These are phyloP conservation scores for Claviceps pazoutovae DNA, from an alignment of 2,329 filamentous ascomycete genomes.

Conservation along the genomic window DNA sequence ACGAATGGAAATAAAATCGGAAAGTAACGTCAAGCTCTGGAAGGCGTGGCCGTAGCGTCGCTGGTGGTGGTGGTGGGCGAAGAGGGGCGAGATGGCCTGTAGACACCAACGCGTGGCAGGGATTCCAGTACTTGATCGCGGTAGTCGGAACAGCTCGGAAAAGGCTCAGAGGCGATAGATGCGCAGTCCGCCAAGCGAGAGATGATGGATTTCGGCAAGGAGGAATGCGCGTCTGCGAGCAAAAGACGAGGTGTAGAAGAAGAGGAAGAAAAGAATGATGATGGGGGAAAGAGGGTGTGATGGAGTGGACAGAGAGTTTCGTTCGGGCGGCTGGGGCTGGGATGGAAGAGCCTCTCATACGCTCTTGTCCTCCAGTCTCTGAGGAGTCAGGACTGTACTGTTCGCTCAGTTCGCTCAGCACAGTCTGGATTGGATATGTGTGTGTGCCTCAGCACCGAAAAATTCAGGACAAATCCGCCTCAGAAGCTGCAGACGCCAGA, in stretches of 20 bases:
- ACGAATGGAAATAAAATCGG: background rate
- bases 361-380: background rate
- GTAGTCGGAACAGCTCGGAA: constrained; percentile 5
- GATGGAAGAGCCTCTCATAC: constrained; percentile 3
- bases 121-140: constrained; percentile 5
- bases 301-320: constrained; percentile 6
- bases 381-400: background rate
- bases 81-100: constrained; percentile 10
- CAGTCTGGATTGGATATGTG: background rate
- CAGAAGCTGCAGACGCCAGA: background rate
- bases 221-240: constrained; percentile 1
- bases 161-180: constrained; percentile 1
- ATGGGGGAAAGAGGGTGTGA: constrained; percentile 6
- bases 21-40: constrained; percentile 17
- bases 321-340: constrained; percentile 9
- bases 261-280: constrained; percentile 4
- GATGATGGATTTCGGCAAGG: background rate
- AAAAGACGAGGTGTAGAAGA: background rate
- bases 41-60: constrained; percentile 16
- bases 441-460: constrained; percentile 6
- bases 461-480: background rate
- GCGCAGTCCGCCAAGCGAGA: constrained; percentile 4
- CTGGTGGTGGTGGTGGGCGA: constrained; percentile 7
- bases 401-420: background rate
- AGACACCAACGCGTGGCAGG: constrained; percentile 7